phyloP scores from a whole-genome alignment of 164 flowering plant genomes.

The Stephania yunnanensis region DNA sequence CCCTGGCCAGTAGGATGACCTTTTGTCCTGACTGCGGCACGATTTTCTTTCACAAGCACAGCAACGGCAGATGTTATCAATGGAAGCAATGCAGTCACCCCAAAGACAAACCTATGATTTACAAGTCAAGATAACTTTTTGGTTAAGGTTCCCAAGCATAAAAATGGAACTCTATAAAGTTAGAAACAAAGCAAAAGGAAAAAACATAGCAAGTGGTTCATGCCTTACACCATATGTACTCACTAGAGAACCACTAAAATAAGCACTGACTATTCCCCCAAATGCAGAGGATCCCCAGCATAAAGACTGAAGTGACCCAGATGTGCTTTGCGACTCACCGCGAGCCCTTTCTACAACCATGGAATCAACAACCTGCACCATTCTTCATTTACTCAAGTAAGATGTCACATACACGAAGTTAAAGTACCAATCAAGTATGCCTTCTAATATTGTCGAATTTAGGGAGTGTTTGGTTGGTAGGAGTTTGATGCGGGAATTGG shows the following conservation, averaged over 20 bases:
- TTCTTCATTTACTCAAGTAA: constrained; percentile 22
- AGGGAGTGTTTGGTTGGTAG: too few relatives aligned
- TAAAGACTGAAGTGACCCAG: constrained; percentile 96
- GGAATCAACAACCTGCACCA: constrained; percentile 93
- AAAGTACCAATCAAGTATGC: constrained; percentile 1
- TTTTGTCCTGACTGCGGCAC: constrained; percentile 28
- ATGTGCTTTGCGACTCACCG: constrained; percentile 93
- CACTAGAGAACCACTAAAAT: constrained; percentile 96
- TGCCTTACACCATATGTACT: constrained; percentile 95
- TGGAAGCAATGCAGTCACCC: constrained; percentile 90
- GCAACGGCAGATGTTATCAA: constrained; percentile 92
- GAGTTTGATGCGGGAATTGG: too few relatives aligned
- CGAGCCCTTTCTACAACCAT: constrained; percentile 99
- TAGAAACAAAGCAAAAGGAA: neutral
- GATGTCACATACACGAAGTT: constrained; percentile 6
- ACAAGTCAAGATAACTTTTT: neutral
- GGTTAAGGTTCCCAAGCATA: neutral
- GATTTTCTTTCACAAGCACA: constrained; percentile 83
- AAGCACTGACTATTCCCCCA: constrained; percentile 95
- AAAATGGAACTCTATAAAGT: neutral
- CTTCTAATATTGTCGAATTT: neutral
- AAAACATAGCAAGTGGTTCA: constrained; percentile 5
- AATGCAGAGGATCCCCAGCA: constrained; percentile 99
- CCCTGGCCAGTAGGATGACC: constrained; percentile 28
- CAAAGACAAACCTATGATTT: constrained; percentile 85